Evolutionary conservation across 106 monocot species (phyloP).

Genomic region (Cymbidium sinense): DNA sequence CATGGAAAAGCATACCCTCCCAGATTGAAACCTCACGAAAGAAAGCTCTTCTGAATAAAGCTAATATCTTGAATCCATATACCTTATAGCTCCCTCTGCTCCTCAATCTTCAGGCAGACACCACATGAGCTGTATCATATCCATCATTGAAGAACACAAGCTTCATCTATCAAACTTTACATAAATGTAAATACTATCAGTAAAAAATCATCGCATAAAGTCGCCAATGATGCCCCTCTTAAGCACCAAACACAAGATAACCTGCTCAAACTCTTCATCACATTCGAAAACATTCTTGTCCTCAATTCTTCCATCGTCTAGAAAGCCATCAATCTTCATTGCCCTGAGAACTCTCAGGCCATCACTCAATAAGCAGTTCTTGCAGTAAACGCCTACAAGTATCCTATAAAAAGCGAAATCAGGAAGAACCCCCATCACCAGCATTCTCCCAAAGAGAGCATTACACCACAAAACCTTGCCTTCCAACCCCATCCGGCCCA

Average conservation of each 20-base stretch:
- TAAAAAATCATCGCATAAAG: neutral
- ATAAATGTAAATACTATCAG: conserved; percentile 18
- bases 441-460: conserved; percentile 13
- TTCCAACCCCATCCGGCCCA: conserved; percentile 14
- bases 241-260: neutral
- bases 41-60: neutral
- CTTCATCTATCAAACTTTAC: too few relatives aligned
- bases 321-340: conserved; percentile 4
- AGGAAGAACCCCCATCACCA: conserved; percentile 8
- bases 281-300: neutral
- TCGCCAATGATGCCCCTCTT: conserved; percentile 10
- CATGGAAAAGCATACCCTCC: neutral
- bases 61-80: neutral
- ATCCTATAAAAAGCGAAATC: conserved; percentile 11
- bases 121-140: too few relatives aligned
- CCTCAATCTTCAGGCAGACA: neutral
- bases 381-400: conserved; percentile 10
- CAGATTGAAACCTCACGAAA: neutral
- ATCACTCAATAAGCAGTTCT: conserved; percentile 10
- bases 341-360: neutral
- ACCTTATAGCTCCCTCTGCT: neutral
- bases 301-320: neutral
- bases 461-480: conserved; percentile 11
- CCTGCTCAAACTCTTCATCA: neutral
- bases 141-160: too few relatives aligned